Conservation (phyloP, 1,284 basidiomycete species). For the Trametes pubescens region DNA sequence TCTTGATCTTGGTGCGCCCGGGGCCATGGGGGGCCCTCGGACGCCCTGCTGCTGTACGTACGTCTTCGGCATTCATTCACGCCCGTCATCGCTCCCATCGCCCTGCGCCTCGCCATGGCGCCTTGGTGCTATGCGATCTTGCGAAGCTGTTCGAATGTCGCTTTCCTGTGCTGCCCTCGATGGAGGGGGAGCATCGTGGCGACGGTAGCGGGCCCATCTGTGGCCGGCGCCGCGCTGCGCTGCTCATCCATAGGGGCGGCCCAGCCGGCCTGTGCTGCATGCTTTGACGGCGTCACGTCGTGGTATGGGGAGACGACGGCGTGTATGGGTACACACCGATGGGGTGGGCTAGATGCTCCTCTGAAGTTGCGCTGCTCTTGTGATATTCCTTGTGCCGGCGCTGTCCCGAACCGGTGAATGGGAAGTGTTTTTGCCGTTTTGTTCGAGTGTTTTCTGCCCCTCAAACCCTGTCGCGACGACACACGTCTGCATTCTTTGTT, state of each 20-base stretch:
- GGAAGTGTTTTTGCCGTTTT: too few relatives aligned
- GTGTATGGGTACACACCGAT: neutral
- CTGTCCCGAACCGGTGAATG: too few relatives aligned
- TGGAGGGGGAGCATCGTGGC: neutral
- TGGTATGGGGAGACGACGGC: neutral
- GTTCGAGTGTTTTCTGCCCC: too few relatives aligned
- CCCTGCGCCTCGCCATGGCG: conserved; percentile 3
- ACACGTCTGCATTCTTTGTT: too few relatives aligned
- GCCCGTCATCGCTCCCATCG: neutral
- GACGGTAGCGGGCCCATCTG: neutral
- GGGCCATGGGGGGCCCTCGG: neutral
- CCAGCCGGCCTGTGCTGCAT: neutral
- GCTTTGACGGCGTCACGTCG: conserved; percentile 1
- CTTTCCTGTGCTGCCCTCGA: conserved; percentile 17
- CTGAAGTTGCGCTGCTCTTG: neutral
- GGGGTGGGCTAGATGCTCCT: neutral
- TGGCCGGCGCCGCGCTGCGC: neutral
- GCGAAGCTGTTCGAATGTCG: conserved; percentile 18
- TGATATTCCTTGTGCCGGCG: too few relatives aligned
- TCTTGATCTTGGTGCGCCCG: conserved; percentile 14
- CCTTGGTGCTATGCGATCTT: conserved; percentile 4
- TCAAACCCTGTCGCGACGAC: too few relatives aligned
- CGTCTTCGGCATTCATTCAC: neutral
- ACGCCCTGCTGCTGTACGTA: neutral
- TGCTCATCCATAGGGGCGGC: neutral